Evolutionary conservation across 305 asterid genomes (phyloP).

Genomic region (Fraxinus albicans): DNA sequence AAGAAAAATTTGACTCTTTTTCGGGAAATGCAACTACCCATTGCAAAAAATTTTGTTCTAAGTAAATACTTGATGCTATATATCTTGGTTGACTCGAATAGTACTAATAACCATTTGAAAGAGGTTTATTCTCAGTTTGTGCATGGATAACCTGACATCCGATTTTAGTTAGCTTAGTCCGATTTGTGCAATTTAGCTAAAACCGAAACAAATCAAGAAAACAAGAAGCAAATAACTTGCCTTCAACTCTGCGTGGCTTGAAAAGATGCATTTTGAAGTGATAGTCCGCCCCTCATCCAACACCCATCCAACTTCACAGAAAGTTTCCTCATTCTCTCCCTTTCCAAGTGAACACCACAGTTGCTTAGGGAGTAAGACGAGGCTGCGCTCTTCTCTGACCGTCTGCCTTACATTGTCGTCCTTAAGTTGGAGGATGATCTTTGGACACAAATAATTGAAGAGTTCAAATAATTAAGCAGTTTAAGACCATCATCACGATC

Average conservation of each 20-base stretch:
- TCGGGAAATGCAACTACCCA: background rate
- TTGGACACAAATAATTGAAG: conserved; percentile 16
- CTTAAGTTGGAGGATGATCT: conserved; percentile 46
- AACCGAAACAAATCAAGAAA: background rate
- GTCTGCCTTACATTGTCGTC: conserved; percentile 32
- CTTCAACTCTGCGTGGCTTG: conserved; percentile 51
- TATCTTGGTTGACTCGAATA: background rate
- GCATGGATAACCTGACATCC: background rate
- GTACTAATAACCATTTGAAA: background rate
- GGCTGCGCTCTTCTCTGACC: conserved; percentile 42
- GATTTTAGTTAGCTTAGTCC: background rate
- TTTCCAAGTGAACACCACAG: conserved; percentile 67
- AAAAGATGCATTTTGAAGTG: conserved; percentile 67
- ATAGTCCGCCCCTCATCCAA: conserved; percentile 56
- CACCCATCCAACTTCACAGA: conserved; percentile 80
- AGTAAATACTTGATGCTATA: background rate
- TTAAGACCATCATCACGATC: background rate
- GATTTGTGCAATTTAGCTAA: background rate
- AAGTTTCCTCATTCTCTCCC: conserved; percentile 34
- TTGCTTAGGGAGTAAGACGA: conserved; percentile 69
- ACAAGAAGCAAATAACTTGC: conserved; percentile 26
- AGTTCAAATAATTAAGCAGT: background rate
- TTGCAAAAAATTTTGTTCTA: background rate
- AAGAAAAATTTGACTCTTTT: background rate
- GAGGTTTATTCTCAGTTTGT: background rate